Conservation (phyloP, 345 rosid species). For the Xanthoceras sorbifolium region DNA sequence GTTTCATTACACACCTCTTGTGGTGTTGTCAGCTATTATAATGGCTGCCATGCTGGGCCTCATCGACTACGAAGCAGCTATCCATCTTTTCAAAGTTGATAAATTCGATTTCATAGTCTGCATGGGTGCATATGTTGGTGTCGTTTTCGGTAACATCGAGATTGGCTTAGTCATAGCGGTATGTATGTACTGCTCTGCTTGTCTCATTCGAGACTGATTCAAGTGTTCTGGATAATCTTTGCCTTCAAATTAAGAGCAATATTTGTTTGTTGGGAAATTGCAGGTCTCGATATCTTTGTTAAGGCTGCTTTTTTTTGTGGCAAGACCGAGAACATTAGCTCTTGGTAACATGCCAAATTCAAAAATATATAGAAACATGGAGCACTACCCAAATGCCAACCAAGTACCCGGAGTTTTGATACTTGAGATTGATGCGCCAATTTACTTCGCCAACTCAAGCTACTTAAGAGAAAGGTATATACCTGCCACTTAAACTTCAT, state of each 20-base stretch:
- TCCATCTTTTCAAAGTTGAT: conserved; percentile 74
- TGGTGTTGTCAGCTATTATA: conserved; percentile 76
- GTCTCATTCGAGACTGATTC: neutral
- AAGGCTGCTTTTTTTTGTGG: conserved; percentile 70
- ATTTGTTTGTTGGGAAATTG: conserved; percentile 1
- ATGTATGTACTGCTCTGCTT: conserved; percentile 33
- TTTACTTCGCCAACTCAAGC: conserved; percentile 80
- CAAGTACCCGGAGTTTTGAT: conserved; percentile 61
- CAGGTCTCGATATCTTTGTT: conserved; percentile 74
- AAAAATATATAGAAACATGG: conserved; percentile 56
- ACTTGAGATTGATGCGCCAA: conserved; percentile 79
- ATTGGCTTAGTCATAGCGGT: conserved; percentile 73
- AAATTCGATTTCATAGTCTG: conserved; percentile 85
- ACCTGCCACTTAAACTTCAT: neutral
- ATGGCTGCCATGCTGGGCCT: conserved; percentile 91
- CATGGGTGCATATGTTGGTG: conserved; percentile 70
- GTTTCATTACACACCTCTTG: conserved; percentile 82
- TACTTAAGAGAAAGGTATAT: conserved; percentile 84
- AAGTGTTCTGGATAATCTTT: neutral
- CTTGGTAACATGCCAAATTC: conserved; percentile 75
- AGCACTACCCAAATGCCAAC: conserved; percentile 64
- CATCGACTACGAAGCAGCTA: conserved; percentile 71
- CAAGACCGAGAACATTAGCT: conserved; percentile 72
- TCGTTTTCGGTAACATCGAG: conserved; percentile 73
- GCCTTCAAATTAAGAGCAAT: neutral